Evolutionary conservation across 331 rosid genomes (phyloP), one percentile per base, ranked within the genome.

Genomic region (Ulmus americana): DNA sequence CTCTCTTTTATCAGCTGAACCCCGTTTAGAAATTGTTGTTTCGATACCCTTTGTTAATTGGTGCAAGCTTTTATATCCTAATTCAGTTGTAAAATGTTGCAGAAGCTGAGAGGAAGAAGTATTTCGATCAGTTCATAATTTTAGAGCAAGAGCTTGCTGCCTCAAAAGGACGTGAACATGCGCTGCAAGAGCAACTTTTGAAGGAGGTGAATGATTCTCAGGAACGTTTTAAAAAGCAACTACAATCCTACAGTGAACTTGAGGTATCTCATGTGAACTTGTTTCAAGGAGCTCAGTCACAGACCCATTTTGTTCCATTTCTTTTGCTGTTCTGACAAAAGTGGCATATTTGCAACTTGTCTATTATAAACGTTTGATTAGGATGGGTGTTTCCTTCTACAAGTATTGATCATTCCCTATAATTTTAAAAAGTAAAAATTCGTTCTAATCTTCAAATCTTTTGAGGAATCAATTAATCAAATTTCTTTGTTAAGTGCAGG

Each of bases 71-170:
- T 22, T 60, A 59, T 51, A 6, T 45, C 54, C 65, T 69, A 28
- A 68, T 58, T 75, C 39, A 6, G 8, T 68, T 28, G 39, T 55
- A 50, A 38, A 77, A 67, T 71, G 66, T 59, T 73, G 46, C 90
- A 88, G 96, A 85, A 67, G 72, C 78, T 10, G 96, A 88, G 79
- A 83, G 84, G 85, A 88, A 83, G 73, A 83, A 79, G 61, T 75
- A 77, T 70, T 65, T 77, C 76, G 96, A 92, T 51, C 82, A 80
- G 72, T 82, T 85, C 48, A 66, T 85, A 38, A 71, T 79, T 50
- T 63, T 74, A 0, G 82, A 92, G 59, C 97, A 92, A 75, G 95
- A 92, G 77, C 95, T 92, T 28, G 89, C 95, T 14, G 98, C 98
- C 68, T 81, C 95, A 39, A 86, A 81, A 79, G 91, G 86, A 49